Percentiles rank a stretch among this genome's conserved stretches.
Conservation (phyloP, 1,284 basidiomycete species). For the Melampsora abietis-canadensis region DNA sequence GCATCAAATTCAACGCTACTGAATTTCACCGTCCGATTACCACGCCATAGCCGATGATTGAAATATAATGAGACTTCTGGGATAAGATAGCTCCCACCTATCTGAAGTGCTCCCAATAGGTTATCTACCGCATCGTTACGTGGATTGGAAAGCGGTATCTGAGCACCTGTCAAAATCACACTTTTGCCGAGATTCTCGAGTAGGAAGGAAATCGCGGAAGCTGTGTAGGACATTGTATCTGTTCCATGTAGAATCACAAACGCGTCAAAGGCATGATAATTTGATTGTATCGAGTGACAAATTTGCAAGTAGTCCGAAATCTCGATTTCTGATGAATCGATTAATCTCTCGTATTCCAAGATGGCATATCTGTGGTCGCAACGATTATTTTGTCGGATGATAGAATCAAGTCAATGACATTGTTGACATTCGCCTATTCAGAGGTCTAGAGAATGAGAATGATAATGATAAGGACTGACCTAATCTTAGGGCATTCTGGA, state of each 20-base stretch:
- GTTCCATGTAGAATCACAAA: conserved; percentile 88
- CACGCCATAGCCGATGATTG: conserved; percentile 78
- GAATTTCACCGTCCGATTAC: conserved; percentile 72
- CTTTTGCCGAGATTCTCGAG: conserved; percentile 81
- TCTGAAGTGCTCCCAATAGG: conserved; percentile 76
- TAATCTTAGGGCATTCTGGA: conserved; percentile 29
- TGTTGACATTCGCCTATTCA: too few species aligned
- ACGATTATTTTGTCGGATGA: too few species aligned
- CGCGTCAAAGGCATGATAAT: conserved; percentile 76
- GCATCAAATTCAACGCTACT: conserved; percentile 82
- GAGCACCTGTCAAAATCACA: conserved; percentile 80
- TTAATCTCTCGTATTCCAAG: conserved; percentile 71
- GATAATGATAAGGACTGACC: conserved; percentile 1
- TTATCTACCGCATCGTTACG: conserved; percentile 88
- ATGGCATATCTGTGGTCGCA: conserved; percentile 46
- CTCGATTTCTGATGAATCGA: conserved; percentile 84
- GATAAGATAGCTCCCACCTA: conserved; percentile 84
- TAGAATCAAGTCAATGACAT: too few species aligned
- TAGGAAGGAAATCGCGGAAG: conserved; percentile 80
- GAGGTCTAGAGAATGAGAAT: background rate
- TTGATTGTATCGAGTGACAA: conserved; percentile 83
- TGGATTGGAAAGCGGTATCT: conserved; percentile 82
- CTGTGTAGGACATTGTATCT: conserved; percentile 87
- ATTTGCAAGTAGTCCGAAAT: conserved; percentile 82
- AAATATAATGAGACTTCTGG: conserved; percentile 78